Evolutionary conservation across 208 protist species (phyloP).

Genomic region (Crithidia fasciculata): DNA sequence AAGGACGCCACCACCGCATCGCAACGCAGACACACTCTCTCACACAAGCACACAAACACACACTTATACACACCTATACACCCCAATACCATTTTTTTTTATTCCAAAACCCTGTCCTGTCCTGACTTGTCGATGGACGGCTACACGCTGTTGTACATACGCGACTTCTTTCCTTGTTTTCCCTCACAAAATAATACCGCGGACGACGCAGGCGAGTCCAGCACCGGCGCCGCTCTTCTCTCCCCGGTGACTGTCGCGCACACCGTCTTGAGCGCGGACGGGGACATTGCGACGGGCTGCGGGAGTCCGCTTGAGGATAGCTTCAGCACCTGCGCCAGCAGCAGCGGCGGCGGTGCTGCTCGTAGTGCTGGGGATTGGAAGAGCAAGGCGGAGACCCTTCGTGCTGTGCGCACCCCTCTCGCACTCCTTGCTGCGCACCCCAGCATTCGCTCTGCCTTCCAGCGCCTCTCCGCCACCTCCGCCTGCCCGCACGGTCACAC

Average conservation of each 20-base stretch:
- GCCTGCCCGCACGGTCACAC: neutral
- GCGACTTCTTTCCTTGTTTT: neutral
- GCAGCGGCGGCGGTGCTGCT: neutral
- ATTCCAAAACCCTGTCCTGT: neutral
- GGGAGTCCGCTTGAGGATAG: too few relatives aligned
- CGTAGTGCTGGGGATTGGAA: too few relatives aligned
- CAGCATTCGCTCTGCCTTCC: neutral
- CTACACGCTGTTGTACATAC: conserved; percentile 8
- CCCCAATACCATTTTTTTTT: neutral
- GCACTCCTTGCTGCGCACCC: conserved; percentile 4
- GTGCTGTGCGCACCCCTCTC: neutral
- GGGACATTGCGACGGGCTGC: too few relatives aligned
- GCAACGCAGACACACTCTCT: too few relatives aligned
- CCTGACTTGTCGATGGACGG: neutral
- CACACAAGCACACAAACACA: neutral
- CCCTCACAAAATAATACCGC: neutral
- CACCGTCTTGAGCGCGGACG: neutral
- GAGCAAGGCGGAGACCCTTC: neutral
- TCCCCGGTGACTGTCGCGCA: neutral
- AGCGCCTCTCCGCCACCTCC: neutral
- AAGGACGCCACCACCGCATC: too few relatives aligned
- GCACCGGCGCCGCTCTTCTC: neutral
- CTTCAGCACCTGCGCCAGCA: neutral
- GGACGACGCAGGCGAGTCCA: too few relatives aligned
- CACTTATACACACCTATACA: neutral